Evolutionary conservation across 805 yeast species (phyloP).

Genomic region (Schwanniomyces sp.): DNA sequence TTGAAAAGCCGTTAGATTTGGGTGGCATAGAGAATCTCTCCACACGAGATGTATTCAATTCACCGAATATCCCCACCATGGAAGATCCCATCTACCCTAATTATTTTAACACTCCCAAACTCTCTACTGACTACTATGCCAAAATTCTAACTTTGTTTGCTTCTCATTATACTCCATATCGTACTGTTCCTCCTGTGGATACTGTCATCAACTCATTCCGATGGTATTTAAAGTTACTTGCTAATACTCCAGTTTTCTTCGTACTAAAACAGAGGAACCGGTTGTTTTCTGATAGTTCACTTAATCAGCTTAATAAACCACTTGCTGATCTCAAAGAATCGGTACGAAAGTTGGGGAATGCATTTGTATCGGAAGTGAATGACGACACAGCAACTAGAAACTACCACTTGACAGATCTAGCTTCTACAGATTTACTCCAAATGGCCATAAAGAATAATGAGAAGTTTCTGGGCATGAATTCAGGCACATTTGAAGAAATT

Average conservation of each 20-base stretch:
- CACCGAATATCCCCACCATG: not conserved
- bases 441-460: conserved; percentile 19
- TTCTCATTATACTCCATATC: conserved; percentile 22
- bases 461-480: not conserved
- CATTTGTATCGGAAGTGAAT: conserved; percentile 1
- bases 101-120: conserved; percentile 11
- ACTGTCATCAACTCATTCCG: conserved; percentile 17
- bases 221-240: conserved; percentile 30
- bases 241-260: conserved; percentile 28
- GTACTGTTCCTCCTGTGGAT: conserved; percentile 8
- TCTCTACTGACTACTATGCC: conserved; percentile 23
- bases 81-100: conserved; percentile 8
- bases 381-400: conserved; percentile 15
- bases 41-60: conserved; percentile 10
- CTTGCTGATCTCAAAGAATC: conserved; percentile 10
- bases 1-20: conserved; percentile 13
- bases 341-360: conserved; percentile 9
- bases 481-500: conserved; percentile 2
- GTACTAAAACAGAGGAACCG: conserved; percentile 26
- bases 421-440: conserved; percentile 26
- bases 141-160: conserved; percentile 23
- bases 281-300: conserved; percentile 24
- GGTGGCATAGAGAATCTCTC: conserved; percentile 12
- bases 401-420: conserved; percentile 33
- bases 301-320: conserved; percentile 22